Evolutionary conservation across 371 early-diverging fungal species (phyloP).

Genomic region (Lichtheimia ornata): DNA sequence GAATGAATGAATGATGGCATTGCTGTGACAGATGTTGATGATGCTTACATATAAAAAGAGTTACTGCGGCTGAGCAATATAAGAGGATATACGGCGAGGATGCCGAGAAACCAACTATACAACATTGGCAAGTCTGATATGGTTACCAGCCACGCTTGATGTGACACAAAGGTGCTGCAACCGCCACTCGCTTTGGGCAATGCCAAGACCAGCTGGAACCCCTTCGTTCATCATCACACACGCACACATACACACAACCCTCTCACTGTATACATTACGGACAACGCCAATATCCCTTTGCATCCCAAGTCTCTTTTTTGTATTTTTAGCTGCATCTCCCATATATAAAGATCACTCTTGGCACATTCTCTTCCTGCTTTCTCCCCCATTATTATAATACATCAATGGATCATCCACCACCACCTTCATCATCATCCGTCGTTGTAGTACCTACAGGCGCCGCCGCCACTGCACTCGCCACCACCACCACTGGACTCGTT

Average conservation of each 20-base stretch:
- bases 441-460: too few relatives aligned
- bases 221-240: neutral
- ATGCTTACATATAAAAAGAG: too few relatives aligned
- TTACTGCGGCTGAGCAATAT: neutral
- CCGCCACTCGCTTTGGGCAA: neutral
- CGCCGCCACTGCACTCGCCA: too few relatives aligned
- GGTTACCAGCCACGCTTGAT: neutral
- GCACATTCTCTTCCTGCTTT: neutral
- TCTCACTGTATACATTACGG: neutral
- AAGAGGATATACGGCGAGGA: neutral
- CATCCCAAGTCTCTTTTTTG: neutral
- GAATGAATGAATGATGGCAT: too few relatives aligned
- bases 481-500: too few relatives aligned
- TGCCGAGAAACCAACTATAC: too few relatives aligned
- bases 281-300: neutral
- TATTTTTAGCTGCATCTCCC: neutral
- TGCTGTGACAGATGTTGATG: too few relatives aligned
- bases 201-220: slow-evolving; percentile 2
- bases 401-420: too few relatives aligned
- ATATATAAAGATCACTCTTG: too few relatives aligned
- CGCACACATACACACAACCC: neutral
- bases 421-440: too few relatives aligned
- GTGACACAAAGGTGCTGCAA: neutral
- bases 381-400: neutral
- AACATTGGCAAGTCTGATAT: neutral